These are phyloP conservation scores for Thelonectria discophora DNA, from an alignment of 2,329 filamentous ascomycete species.

Conservation along the genomic window DNA sequence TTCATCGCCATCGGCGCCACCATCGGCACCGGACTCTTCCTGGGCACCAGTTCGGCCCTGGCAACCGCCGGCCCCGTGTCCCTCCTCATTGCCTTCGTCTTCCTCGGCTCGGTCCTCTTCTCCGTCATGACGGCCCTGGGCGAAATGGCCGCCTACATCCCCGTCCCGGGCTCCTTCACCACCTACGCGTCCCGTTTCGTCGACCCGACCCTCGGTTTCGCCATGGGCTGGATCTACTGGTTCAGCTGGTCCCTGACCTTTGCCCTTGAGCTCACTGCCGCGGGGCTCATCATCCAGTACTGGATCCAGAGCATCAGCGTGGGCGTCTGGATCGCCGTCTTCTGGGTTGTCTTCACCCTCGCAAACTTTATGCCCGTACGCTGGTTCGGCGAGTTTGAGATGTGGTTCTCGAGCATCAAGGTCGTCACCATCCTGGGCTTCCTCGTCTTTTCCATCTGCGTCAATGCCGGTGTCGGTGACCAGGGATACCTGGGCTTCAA, in stretches of 20 bases:
- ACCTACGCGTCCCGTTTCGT: slow-evolving; percentile 79
- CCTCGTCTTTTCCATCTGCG: slow-evolving; percentile 78
- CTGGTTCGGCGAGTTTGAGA: slow-evolving; percentile 80
- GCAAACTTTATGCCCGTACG: slow-evolving; percentile 77
- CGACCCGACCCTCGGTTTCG: slow-evolving; percentile 75
- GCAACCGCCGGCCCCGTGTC: slow-evolving; percentile 71
- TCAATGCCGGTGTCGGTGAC: slow-evolving; percentile 76
- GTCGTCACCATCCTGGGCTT: slow-evolving; percentile 78
- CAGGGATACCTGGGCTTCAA: slow-evolving; percentile 79
- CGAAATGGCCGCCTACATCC: slow-evolving; percentile 82
- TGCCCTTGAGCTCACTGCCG: slow-evolving; percentile 76
- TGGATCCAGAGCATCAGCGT: slow-evolving; percentile 71
- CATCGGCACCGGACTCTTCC: slow-evolving; percentile 77
- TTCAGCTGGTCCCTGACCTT: slow-evolving; percentile 79
- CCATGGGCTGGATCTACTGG: slow-evolving; percentile 89
- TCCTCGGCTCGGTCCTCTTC: slow-evolving; percentile 77
- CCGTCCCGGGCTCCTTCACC: slow-evolving; percentile 79
- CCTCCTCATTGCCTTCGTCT: slow-evolving; percentile 72
- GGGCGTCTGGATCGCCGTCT: slow-evolving; percentile 77
- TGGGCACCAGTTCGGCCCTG: slow-evolving; percentile 71
- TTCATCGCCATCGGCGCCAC: slow-evolving; percentile 67
- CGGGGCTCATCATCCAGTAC: slow-evolving; percentile 79
- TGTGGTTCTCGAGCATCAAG: slow-evolving; percentile 81
- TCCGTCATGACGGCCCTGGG: slow-evolving; percentile 75
- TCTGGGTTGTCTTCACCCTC: slow-evolving; percentile 74